These are phyloP conservation scores for Trichosphaerium sp. DNA, from an alignment of 78 protist genomes.

Conservation along the genomic window DNA sequence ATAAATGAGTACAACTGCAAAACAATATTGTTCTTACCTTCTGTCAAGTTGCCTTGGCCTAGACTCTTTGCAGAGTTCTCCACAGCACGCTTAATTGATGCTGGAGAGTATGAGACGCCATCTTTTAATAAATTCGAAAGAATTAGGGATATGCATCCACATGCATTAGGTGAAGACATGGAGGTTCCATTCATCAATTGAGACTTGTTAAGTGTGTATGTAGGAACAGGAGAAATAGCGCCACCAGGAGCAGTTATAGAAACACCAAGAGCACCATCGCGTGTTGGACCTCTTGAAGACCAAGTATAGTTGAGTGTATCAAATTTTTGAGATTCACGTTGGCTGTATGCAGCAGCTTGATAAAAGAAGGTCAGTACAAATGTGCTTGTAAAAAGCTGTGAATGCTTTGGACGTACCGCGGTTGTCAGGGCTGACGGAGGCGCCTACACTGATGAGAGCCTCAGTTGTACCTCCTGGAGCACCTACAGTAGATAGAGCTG, in stretches of 20 bases:
- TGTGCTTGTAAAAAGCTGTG: no score
- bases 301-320: constrained; percentile 50
- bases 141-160: constrained; percentile 35
- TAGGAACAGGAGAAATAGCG: constrained; percentile 69
- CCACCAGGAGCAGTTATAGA: constrained; percentile 65
- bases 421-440: constrained; percentile 10
- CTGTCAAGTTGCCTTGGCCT: not conserved
- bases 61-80: constrained; percentile 16
- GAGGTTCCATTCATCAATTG: constrained; percentile 76
- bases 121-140: constrained; percentile 13
- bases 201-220: not conserved
- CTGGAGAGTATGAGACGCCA: not conserved
- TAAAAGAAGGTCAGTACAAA: no score
- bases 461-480: constrained; percentile 45
- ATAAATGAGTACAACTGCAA: not conserved
- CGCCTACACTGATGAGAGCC: constrained; percentile 52
- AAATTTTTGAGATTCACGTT: no score
- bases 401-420: no score
- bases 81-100: not conserved
- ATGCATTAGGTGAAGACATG: constrained; percentile 47
- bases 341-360: no score
- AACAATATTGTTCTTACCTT: not conserved
- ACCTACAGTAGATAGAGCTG: constrained; percentile 46
- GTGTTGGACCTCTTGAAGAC: constrained; percentile 66
- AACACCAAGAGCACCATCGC: constrained; percentile 36